A percentile compares a stretch with the other conserved stretches of the same genome.
phyloP scores from a whole-genome alignment of 208 protist species.

The Porcisia deanei region DNA sequence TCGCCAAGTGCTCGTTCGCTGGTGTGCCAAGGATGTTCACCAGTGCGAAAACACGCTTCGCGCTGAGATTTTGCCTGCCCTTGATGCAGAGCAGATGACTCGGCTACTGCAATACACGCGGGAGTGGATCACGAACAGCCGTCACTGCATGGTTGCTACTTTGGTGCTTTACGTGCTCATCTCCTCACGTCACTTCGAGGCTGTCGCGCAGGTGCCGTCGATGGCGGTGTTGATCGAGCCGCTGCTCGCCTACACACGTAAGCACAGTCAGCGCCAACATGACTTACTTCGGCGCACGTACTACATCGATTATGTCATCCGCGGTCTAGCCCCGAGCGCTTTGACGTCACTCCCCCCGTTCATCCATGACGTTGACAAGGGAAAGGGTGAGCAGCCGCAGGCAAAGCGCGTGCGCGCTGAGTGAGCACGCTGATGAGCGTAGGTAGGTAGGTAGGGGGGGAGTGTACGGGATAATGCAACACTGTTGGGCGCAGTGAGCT shows the following conservation, averaged over 20 bases:
- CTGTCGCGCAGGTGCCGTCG: conserved; percentile 57
- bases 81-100: conserved; percentile 64
- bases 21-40: conserved; percentile 57
- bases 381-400: neutral
- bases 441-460: neutral
- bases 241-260: conserved; percentile 82
- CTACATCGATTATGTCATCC: conserved; percentile 91
- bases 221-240: conserved; percentile 73
- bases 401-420: conserved; percentile 33
- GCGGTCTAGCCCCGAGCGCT: conserved; percentile 43
- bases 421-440: neutral
- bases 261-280: conserved; percentile 87
- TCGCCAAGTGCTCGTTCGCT: conserved; percentile 75
- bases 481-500: neutral
- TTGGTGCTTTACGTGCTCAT: conserved; percentile 73
- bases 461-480: neutral
- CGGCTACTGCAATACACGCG: conserved; percentile 89
- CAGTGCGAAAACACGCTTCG: conserved; percentile 70
- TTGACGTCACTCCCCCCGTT: conserved; percentile 76
- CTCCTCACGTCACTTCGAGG: conserved; percentile 58
- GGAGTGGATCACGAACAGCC: conserved; percentile 92
- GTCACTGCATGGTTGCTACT: conserved; percentile 76
- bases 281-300: conserved; percentile 83
- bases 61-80: conserved; percentile 49
- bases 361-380: conserved; percentile 14